phyloP scores from a whole-genome alignment of 306 rosid species.

The Vicia faba region DNA sequence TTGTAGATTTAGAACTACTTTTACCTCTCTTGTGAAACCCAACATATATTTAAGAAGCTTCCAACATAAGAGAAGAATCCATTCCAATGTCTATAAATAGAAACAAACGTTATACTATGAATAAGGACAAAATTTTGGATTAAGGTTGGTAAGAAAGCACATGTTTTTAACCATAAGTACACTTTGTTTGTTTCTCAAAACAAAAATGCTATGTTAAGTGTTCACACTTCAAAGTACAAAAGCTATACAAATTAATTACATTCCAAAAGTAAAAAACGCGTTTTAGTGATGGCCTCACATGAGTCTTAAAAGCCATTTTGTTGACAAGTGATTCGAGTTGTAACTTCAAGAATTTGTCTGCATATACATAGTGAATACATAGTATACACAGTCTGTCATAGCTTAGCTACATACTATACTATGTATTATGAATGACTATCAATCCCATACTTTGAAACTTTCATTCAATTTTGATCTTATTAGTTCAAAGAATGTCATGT shows the following conservation, averaged over 20 bases:
- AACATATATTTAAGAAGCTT: conserved; percentile 16
- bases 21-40: neutral
- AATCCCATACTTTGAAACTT: neutral
- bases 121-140: conserved; percentile 12
- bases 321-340: neutral
- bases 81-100: neutral
- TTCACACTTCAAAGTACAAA: conserved; percentile 3
- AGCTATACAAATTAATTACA: neutral
- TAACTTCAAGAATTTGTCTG: neutral
- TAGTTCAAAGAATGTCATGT: neutral
- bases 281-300: conserved; percentile 9
- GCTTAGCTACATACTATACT: too few relatives aligned
- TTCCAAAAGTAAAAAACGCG: conserved; percentile 26
- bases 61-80: conserved; percentile 4
- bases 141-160: conserved; percentile 15
- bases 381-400: neutral
- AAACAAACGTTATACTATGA: neutral
- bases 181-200: conserved; percentile 36
- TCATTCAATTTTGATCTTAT: neutral
- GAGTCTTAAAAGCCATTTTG: conserved; percentile 32
- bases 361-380: neutral
- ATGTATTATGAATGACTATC: too few relatives aligned
- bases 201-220: conserved; percentile 3
- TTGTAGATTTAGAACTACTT: neutral
- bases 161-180: conserved; percentile 18